Evolutionary conservation across 2,329 filamentous ascomycete species (phyloP).

Genomic region (Talaromyces sp.): DNA sequence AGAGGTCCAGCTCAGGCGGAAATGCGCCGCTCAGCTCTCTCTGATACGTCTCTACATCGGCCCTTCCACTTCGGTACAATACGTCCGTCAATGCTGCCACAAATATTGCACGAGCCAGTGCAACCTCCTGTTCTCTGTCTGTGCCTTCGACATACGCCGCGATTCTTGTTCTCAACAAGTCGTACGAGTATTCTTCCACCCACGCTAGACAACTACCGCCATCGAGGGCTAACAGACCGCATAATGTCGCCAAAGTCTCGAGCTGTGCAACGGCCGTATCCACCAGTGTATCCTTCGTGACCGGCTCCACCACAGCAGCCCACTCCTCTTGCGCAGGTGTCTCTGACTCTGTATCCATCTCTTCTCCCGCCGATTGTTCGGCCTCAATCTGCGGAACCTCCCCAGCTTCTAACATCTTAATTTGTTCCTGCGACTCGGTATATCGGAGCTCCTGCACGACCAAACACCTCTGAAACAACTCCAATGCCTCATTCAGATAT

Average conservation of each 20-base stretch:
- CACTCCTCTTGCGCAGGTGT: conserved; percentile 54
- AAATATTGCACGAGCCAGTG: conserved; percentile 57
- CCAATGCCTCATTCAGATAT: conserved; percentile 58
- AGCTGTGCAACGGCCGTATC: conserved; percentile 67
- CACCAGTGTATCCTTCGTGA: conserved; percentile 62
- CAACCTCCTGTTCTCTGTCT: conserved; percentile 49
- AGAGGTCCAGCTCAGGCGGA: conserved; percentile 38
- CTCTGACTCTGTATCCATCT: conserved; percentile 22
- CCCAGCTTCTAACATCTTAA: conserved; percentile 34
- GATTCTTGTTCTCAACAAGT: conserved; percentile 53
- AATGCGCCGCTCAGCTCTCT: conserved; percentile 43
- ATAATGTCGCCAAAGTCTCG: conserved; percentile 52
- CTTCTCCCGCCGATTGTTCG: background rate
- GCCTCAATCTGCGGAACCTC: background rate
- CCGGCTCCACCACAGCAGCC: conserved; percentile 64
- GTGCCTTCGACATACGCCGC: conserved; percentile 50
- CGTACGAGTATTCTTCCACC: conserved; percentile 55
- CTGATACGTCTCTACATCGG: conserved; percentile 54
- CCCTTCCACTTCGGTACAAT: conserved; percentile 52
- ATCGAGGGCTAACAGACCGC: conserved; percentile 47
- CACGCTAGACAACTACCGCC: conserved; percentile 49
- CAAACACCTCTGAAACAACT: conserved; percentile 58
- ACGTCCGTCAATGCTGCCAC: conserved; percentile 55
- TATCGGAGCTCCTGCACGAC: conserved; percentile 51
- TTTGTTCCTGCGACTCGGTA: conserved; percentile 45